Evolutionary conservation across 2,329 filamentous ascomycete species (phyloP).

Genomic region (Fusarium sp.): DNA sequence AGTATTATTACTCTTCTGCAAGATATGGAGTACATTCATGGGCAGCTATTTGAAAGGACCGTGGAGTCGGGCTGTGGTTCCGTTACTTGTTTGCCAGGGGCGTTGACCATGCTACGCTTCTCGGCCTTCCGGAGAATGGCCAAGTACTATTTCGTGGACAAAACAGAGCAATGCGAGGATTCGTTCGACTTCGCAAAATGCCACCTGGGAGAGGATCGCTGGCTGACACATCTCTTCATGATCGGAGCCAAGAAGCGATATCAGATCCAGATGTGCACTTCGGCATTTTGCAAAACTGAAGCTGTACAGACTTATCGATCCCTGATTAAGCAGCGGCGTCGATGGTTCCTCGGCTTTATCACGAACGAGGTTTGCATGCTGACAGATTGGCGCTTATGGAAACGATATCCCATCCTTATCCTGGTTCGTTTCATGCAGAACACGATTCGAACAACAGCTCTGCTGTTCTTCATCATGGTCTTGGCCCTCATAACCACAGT

Average conservation of each 20-base stretch:
- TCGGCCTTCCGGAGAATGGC: conserved; percentile 97
- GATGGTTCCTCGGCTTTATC: conserved; percentile 98
- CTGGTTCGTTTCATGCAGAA: conserved; percentile 94
- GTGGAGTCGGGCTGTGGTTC: conserved; percentile 95
- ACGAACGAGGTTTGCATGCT: conserved; percentile 99
- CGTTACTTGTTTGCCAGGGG: conserved; percentile 94
- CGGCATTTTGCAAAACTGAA: conserved; percentile 98
- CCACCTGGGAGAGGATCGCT: conserved; percentile 94
- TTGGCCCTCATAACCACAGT: conserved; percentile 88
- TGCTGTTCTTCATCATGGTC: conserved; percentile 94
- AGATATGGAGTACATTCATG: conserved; percentile 98
- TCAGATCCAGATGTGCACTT: conserved; percentile 98
- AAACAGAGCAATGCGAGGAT: conserved; percentile 94
- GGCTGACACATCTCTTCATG: conserved; percentile 99
- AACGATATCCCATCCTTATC: conserved; percentile 87
- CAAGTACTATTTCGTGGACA: conserved; percentile 98
- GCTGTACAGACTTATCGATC: conserved; percentile 89
- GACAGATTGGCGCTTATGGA: conserved; percentile 93
- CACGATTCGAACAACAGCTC: conserved; percentile 92
- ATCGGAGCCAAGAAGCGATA: conserved; percentile 92
- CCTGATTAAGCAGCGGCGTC: conserved; percentile 90
- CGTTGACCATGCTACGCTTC: conserved; percentile 94
- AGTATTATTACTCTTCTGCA: conserved; percentile 92
- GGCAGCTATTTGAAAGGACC: conserved; percentile 94
- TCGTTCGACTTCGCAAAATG: conserved; percentile 97